Evolutionary conservation across 495 filamentous ascomycete species (phyloP).

Genomic region (Clavariopsis aquatica): DNA sequence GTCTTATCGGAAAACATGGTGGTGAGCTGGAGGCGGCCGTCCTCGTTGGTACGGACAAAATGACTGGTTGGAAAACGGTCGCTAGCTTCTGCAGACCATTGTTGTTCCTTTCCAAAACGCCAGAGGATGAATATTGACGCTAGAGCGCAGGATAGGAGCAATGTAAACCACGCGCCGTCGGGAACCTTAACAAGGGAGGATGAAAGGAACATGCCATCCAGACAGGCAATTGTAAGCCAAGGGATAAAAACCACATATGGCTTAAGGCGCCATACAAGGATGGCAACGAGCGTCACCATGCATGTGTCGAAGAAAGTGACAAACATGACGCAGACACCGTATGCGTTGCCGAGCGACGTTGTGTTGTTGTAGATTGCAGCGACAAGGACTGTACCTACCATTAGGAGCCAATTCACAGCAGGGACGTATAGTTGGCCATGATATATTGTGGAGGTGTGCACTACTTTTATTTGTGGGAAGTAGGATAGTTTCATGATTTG

Average conservation of each 20-base stretch:
- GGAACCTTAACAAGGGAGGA: constrained; percentile 69
- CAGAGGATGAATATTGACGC: constrained; percentile 65
- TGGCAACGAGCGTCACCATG: constrained; percentile 66
- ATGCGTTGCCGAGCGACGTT: constrained; percentile 54
- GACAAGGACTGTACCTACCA: constrained; percentile 73
- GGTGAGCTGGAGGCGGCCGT: constrained; percentile 33
- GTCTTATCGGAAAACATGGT: constrained; percentile 30
- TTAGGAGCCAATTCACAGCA: constrained; percentile 69
- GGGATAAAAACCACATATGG: constrained; percentile 57
- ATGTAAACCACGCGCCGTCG: constrained; percentile 72
- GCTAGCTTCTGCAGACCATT: constrained; percentile 66
- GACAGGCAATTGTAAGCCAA: constrained; percentile 62
- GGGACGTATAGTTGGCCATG: constrained; percentile 74
- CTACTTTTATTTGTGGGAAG: constrained; percentile 70
- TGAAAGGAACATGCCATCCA: constrained; percentile 68
- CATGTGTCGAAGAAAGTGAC: constrained; percentile 75
- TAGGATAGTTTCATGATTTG: constrained; percentile 76
- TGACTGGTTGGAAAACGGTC: constrained; percentile 54
- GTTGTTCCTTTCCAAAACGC: constrained; percentile 73
- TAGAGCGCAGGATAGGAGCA: constrained; percentile 61
- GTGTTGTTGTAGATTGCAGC: constrained; percentile 69
- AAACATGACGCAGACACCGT: constrained; percentile 70
- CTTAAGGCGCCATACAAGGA: constrained; percentile 67
- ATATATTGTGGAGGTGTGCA: constrained; percentile 65
- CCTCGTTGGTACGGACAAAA: constrained; percentile 31